Evolutionary conservation across 371 early-diverging fungal species (phyloP), one percentile per base, ranked within the genome.

Genomic region (Mucor racemosus): DNA sequence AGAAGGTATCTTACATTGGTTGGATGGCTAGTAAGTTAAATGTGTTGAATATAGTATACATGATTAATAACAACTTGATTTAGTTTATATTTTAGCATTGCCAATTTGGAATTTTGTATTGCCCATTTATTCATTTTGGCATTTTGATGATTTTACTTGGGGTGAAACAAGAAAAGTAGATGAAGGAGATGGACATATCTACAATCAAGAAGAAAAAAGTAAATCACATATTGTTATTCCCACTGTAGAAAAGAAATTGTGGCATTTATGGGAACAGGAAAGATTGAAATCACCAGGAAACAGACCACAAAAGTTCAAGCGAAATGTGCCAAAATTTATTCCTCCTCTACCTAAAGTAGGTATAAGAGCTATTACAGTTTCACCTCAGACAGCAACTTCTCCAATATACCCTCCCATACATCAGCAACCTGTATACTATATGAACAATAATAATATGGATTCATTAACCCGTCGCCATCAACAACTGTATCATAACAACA

Each of bases 111-210:
- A 97, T 72, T 91, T 97, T 69, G 84, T 95, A 56, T 81, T 99
- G 35, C 99, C 99, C 0, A 79, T 94, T 3, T 99, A 99, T 79
- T 91, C 97, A 1, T 97, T 92, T 81, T 99, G 99, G 99, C 96
- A 98, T 77, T 97, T 99, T 81, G 99, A 99, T 78, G 99, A 99
- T 79, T 99, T 99, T 71, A 91, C 94, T 3, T 99, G 99, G 98
- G 97, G 98, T 55, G 93, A 95, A 73, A 97, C 97, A 10, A 69
- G 82, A 54, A 93, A 93, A 74, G 91, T 96, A 4, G 87, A 84
- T 14, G 94, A 96, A 38, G 88, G 94, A 82, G 11, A 38, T 10
- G 10, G 13, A 0, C 38, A 17, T 0, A 26, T 39, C 6, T 86
- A 70, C 40, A 91, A 91, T 69, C 90, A 85, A 44, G 92, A 90